Base-by-base conservation (phyloP, 1,139 yeast genomes). In the Protomyces inundatus region DNA sequence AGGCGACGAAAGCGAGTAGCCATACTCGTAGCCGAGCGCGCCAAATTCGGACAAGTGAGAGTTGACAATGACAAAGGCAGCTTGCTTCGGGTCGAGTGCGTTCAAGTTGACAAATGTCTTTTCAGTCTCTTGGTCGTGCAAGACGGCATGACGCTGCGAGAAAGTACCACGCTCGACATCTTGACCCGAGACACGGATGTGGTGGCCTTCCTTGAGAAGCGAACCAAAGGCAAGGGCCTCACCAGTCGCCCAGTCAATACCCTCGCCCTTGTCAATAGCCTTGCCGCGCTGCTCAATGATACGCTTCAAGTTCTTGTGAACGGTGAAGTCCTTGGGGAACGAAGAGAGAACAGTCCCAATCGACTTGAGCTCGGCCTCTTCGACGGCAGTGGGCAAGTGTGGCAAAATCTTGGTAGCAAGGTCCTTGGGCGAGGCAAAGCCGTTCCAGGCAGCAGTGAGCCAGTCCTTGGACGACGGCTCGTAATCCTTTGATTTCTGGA, bases 111-210 rank as follows among this genome's bases (percentile, higher is more conserved):
- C 87, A 79, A 87, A 85, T 35, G 88, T 84, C 61, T 79, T 79
- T 77, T 91, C 98, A 63, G 88, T 86, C 66, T 84, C 81, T 81
- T 93, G 99, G 78, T 95, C 98, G 77, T 95, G 98, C 76, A 93
- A 82, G 61, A 93, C 98, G 65, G 98, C 95, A 75, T 93, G 99
- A 81, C 99, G 95, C 81, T 93, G 99, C 67, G 98, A 93, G 83
- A 93, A 93, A 56, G 99, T 93, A 82, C 99, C 99, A 85, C 99
- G 90, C 83, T 95, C 98, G 70, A 93, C 98, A 84, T 93, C 99
- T 81, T 93, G 98, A 76, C 99, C 99, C 61, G 97, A 89, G 65
- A 93, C 88, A 82, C 99, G 90, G 67, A 93, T 95, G 73, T 93
- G 96, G 79, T 87, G 88, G 68, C 98, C 98, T 79, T 93, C 99